Base-by-base conservation (phyloP, 2,329 filamentous ascomycete species). In the Exophiala spinifera region DNA sequence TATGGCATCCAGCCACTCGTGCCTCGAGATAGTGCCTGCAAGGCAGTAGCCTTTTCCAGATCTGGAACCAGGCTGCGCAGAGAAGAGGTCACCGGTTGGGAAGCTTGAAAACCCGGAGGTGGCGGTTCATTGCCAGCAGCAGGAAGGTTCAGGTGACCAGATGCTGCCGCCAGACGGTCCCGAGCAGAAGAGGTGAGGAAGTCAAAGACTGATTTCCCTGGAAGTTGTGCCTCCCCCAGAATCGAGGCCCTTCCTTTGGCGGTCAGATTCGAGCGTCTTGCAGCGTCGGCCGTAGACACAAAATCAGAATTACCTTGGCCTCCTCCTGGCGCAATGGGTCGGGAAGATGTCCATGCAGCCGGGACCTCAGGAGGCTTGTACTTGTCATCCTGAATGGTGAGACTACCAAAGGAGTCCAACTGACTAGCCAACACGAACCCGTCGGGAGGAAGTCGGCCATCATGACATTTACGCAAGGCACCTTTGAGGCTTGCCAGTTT, bases 141-240 rank as follows among this genome's bases (percentile, higher is more conserved):
- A 0, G 94, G 94, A 2, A 99, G 80, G 65, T 92, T 82, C 2
- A 72, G 72, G 53, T 85, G 90, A 1, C 91, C 91, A 2, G 89
- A 90, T 1, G 85, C 85, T 10, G 83, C 79, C 2, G 81, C 90
- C 42, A 99, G 80, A 21, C 86, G 83, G 48, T 92, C 86, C 57
- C 94, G 84, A 3, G 88, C 84, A 31, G 87, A 81, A 0, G 89
- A 79, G 0, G 88, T 88, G 61, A 99, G 80, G 70, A 88, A 99
- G 71, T 97, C 91, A 69, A 97, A 99, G 2, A 99, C 85, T 0
- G 94, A 97, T 73, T 97, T 96, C 0, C 90, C 89, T 0, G 91
- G 91, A 0, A 97, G 76, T 33, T 83, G 81, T 36, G 82, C 78
- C 72, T 96, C 92, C 33, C 91, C 91, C 1, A 97, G 78, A 1